Conservation (phyloP, 371 early-diverging fungal genomes). For the Entomophthora muscae region DNA sequence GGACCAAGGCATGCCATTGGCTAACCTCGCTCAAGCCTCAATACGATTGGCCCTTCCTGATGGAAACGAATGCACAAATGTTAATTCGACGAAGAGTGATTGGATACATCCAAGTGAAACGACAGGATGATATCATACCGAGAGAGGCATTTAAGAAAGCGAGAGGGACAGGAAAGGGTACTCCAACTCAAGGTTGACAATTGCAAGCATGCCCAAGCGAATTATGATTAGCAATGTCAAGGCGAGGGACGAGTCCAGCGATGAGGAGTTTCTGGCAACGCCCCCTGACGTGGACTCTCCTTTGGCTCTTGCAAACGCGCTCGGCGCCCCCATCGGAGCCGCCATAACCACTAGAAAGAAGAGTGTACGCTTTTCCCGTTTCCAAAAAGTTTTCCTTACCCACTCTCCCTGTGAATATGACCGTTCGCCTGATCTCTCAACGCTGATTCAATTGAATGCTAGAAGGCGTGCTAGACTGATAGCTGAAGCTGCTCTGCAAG, state of each 20-base stretch:
- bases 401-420: slow-evolving; percentile 14
- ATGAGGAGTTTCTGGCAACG: neutral
- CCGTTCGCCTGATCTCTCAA: slow-evolving; percentile 8
- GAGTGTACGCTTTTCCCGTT: slow-evolving; percentile 13
- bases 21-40: too few relatives aligned
- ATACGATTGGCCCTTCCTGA: too few relatives aligned
- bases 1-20: too few relatives aligned
- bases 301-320: neutral
- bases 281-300: neutral
- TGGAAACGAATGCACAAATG: too few relatives aligned
- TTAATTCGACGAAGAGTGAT: too few relatives aligned
- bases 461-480: neutral
- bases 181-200: too few relatives aligned
- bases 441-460: neutral
- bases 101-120: too few relatives aligned
- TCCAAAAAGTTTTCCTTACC: slow-evolving; percentile 13
- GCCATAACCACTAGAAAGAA: slow-evolving; percentile 3
- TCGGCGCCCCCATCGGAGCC: neutral
- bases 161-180: too few relatives aligned
- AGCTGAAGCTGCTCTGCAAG: too few relatives aligned
- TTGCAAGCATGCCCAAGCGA: neutral
- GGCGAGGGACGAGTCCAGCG: neutral
- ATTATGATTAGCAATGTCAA: neutral
- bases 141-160: too few relatives aligned
- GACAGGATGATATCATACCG: too few relatives aligned